Conservation (phyloP, 768 basidiomycete species). For the Amanita fuliginea region DNA sequence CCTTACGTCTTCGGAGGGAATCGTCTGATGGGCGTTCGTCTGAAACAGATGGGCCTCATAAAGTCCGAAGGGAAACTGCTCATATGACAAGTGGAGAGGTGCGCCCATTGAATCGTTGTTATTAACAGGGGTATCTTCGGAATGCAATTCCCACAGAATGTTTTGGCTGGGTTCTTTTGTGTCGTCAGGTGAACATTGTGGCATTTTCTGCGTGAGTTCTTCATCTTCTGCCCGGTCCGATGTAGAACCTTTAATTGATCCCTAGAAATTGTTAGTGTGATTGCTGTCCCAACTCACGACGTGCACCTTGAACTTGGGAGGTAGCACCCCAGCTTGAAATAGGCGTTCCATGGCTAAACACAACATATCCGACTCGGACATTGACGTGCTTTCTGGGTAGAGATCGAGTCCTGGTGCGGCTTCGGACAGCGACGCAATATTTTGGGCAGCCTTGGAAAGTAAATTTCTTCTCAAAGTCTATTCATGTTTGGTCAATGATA, state of each 20-base stretch:
- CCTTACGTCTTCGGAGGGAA: not conserved
- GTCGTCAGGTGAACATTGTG: constrained; percentile 4
- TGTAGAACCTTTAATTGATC: not conserved
- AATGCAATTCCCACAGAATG: not conserved
- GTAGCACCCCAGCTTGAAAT: constrained; percentile 30
- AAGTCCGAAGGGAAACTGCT: not conserved
- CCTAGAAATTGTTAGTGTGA: not conserved
- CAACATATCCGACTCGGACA: constrained; percentile 23
- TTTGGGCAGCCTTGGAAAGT: constrained; percentile 13
- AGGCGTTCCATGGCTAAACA: constrained; percentile 31
- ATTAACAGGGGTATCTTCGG: not conserved
- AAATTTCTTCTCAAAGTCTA: constrained; percentile 21
- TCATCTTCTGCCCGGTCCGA: constrained; percentile 6
- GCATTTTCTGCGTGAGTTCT: constrained; percentile 5
- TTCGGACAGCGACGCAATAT: constrained; percentile 18
- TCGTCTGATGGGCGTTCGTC: not conserved
- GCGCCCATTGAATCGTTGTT: not conserved
- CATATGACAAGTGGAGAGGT: not conserved
- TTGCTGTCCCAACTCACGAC: not conserved
- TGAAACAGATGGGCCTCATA: not conserved
- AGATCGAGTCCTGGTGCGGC: constrained; percentile 14
- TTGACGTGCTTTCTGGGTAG: constrained; percentile 11
- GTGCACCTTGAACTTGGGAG: constrained; percentile 37
- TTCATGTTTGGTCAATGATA: not conserved
- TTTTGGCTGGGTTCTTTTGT: not conserved